These are phyloP conservation scores for Nothophaeocryptopus gaeumannii DNA, from an alignment of 2,329 filamentous ascomycete genomes.

Conservation along the genomic window DNA sequence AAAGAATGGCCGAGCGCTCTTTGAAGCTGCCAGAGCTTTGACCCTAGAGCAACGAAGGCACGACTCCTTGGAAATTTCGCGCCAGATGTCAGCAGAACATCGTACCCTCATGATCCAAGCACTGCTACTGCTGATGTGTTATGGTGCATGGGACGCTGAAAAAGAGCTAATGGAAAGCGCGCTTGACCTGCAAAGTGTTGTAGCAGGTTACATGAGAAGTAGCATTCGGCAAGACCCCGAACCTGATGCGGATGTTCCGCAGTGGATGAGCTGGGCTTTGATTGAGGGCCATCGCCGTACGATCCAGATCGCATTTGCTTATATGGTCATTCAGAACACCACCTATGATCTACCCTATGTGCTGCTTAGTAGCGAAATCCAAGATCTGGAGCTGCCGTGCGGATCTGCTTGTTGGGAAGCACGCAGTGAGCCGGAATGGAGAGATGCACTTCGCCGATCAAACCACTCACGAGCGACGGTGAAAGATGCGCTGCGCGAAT, in stretches of 20 bases:
- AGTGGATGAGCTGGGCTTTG: constrained; percentile 27
- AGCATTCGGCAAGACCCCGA: neutral
- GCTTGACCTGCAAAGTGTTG: constrained; percentile 30
- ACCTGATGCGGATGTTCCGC: neutral
- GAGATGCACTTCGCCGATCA: no score
- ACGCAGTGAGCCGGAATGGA: no score
- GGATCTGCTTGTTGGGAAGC: no score
- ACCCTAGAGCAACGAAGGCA: constrained; percentile 17
- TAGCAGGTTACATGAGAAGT: constrained; percentile 32
- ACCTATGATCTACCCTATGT: constrained; percentile 1
- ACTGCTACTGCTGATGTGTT: constrained; percentile 34
- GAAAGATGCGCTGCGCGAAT: no score
- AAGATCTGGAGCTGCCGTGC: no score
- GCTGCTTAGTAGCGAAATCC: neutral
- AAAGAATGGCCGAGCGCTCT: constrained; percentile 31
- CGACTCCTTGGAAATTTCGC: no score
- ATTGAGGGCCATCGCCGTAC: constrained; percentile 32
- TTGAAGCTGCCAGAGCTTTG: constrained; percentile 32
- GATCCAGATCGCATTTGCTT: neutral
- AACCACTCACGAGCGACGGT: no score
- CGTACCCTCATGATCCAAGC: constrained; percentile 6
- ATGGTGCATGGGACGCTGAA: constrained; percentile 34
- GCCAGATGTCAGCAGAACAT: no score
- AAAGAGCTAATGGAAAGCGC: constrained; percentile 33
- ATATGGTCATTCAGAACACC: constrained; percentile 1